Evolutionary conservation across 257 asterid species (phyloP), one percentile per base, ranked within the genome.

Genomic region (Capsicum baccatum): DNA sequence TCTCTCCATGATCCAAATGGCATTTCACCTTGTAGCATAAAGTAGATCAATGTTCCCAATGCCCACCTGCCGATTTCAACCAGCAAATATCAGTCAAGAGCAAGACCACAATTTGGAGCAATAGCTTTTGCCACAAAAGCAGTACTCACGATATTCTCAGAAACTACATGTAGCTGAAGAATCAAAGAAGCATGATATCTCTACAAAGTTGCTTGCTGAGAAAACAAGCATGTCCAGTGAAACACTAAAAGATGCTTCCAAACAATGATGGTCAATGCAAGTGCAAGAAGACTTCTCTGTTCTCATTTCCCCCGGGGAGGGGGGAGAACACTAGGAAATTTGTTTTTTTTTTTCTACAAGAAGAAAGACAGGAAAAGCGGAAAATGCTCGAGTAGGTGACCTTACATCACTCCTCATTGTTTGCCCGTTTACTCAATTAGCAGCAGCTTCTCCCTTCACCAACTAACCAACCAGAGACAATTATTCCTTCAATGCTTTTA

Each of bases 1-100:
- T 93, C 98, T 90, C 99, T 92, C 99, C 99, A 94, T 58, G 97
- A 94, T 74, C 98, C 98, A 83, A 94, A 96, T 83, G 99, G 98
- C 98, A 93, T 93, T 92, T 96, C 99, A 80, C 95, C 97, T 84
- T 91, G 90, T 84, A 96, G 93, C 99, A 96, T 92, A 94, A 93
- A 94, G 91, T 92, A 96, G 89, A 96, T 92, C 91, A 93, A 90
- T 80, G 94, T 85, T 87, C 99, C 98, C 87, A 94, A 83, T 4
- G 97, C 99, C 99, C 98, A 94, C 97, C 99, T 96, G 89, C 83
- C 81, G 84, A 83, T 69, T 78, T 79, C 58, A 81, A 39, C 47
- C 56, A 71, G 48, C 44, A 82, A 67, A 67, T 63, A n/a, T 60
- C 56, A 16, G 76, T 19, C 44, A 52, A 52, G 47, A 76, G 6